Percentiles rank a stretch among this genome's conserved stretches.
Conservation (phyloP, 2,329 filamentous ascomycete genomes). For the Aspergillus pseudonomiae region DNA sequence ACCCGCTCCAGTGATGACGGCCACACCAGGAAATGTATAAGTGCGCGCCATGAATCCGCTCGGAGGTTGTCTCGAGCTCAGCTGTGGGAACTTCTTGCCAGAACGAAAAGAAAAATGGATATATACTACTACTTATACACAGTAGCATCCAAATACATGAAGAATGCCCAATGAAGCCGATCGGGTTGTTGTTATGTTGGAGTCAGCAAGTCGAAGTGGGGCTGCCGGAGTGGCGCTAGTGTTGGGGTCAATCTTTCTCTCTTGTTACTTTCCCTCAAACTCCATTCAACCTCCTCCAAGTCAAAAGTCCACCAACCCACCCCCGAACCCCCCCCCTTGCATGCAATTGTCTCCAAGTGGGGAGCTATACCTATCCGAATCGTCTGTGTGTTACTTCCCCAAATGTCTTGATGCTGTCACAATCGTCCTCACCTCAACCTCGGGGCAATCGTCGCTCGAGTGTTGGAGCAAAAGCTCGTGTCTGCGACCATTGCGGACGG, state of each 20-base stretch:
- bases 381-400: constrained; percentile 11
- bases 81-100: background rate
- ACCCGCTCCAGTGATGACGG: constrained; percentile 52
- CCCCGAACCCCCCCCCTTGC: background rate
- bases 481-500: constrained; percentile 39
- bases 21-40: constrained; percentile 48
- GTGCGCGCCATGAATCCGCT: constrained; percentile 9
- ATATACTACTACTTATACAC: background rate
- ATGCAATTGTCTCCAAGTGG: constrained; percentile 26
- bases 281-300: constrained; percentile 1
- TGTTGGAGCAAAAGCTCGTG: constrained; percentile 32
- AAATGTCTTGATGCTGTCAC: constrained; percentile 36
- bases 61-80: background rate
- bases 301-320: background rate
- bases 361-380: constrained; percentile 13
- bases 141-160: background rate
- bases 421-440: constrained; percentile 29
- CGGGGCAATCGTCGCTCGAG: constrained; percentile 29
- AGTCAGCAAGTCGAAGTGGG: background rate
- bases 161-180: background rate
- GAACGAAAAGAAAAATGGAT: background rate
- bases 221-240: constrained; percentile 1
- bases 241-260: background rate
- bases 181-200: background rate
- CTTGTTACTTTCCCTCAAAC: background rate